Percentiles rank a stretch among this genome's conserved stretches.
Conservation (phyloP, 2,329 filamentous ascomycete genomes). For the Fusarium keratoplasticum region DNA sequence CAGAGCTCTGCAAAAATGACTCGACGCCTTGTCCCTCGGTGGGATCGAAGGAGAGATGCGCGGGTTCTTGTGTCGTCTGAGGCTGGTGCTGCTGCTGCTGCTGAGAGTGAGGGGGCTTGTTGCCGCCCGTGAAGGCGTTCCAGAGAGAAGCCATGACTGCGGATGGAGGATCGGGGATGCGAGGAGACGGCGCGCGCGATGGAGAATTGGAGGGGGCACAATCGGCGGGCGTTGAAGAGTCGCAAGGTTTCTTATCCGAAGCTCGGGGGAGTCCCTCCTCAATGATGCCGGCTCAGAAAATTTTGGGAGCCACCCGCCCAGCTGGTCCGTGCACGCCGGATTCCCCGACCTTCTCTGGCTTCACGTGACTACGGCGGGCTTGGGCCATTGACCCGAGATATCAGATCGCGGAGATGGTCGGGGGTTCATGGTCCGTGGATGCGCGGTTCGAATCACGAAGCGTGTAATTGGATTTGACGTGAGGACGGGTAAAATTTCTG, state of each 20-base stretch:
- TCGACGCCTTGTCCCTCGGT: conserved; percentile 82
- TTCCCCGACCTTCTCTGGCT: conserved; percentile 26
- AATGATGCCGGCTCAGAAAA: conserved; percentile 44
- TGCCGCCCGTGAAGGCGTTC: conserved; percentile 71
- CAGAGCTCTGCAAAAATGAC: conserved; percentile 82
- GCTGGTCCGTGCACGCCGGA: conserved; percentile 40
- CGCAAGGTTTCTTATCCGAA: conserved; percentile 41
- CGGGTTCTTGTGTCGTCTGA: conserved; percentile 59
- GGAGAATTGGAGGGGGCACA: conserved; percentile 21
- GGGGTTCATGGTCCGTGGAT: neutral
- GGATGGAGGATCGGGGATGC: conserved; percentile 20
- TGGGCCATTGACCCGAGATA: conserved; percentile 11
- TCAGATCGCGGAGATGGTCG: neutral
- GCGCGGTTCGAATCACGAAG: neutral
- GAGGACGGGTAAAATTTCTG: neutral
- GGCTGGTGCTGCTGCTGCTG: conserved; percentile 53
- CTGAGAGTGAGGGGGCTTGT: conserved; percentile 58
- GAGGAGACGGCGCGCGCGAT: conserved; percentile 27
- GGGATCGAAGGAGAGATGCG: conserved; percentile 74
- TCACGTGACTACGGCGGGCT: conserved; percentile 27
- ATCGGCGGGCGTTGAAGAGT: conserved; percentile 36
- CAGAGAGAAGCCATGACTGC: conserved; percentile 68
- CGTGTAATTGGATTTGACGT: neutral
- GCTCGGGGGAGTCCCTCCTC: conserved; percentile 34
- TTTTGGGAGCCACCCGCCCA: conserved; percentile 44